phyloP scores from a whole-genome alignment of 495 filamentous ascomycete species.

The Talaromyces thailandensis region DNA sequence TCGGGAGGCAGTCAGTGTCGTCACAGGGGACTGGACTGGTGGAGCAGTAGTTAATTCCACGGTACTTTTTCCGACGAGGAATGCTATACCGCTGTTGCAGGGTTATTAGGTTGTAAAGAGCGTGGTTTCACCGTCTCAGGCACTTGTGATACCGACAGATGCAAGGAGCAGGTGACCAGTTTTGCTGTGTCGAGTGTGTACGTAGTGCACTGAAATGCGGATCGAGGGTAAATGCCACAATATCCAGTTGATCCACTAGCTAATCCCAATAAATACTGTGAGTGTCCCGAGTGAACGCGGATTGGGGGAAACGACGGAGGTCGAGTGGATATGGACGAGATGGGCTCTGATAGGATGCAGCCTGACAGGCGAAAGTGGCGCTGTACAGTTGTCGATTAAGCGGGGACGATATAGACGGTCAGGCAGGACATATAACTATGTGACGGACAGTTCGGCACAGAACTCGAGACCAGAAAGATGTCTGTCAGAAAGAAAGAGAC shows the following conservation, averaged over 20 bases:
- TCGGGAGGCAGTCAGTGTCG: background rate
- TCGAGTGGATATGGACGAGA: background rate
- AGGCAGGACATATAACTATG: too few relatives aligned
- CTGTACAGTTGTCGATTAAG: background rate
- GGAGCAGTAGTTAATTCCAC: background rate
- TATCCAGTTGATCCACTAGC: slow-evolving; percentile 1
- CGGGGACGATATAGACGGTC: background rate
- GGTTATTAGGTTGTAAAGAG: background rate
- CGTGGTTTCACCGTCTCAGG: slow-evolving; percentile 2
- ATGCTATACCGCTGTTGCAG: background rate
- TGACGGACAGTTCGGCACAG: background rate
- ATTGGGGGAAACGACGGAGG: background rate
- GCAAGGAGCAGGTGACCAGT: slow-evolving; percentile 8
- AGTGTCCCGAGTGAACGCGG: background rate
- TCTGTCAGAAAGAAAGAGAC: background rate
- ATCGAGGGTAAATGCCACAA: background rate
- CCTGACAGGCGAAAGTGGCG: background rate
- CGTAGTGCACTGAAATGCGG: background rate
- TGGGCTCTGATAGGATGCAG: background rate
- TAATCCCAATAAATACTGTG: background rate
- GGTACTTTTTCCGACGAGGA: background rate
- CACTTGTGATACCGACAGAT: slow-evolving; percentile 9
- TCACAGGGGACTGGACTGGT: background rate
- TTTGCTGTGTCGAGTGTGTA: background rate
- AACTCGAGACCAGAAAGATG: background rate